These are phyloP conservation scores for Skeletonema menzelii DNA, from an alignment of 108 stramenopile species.

Conservation along the genomic window DNA sequence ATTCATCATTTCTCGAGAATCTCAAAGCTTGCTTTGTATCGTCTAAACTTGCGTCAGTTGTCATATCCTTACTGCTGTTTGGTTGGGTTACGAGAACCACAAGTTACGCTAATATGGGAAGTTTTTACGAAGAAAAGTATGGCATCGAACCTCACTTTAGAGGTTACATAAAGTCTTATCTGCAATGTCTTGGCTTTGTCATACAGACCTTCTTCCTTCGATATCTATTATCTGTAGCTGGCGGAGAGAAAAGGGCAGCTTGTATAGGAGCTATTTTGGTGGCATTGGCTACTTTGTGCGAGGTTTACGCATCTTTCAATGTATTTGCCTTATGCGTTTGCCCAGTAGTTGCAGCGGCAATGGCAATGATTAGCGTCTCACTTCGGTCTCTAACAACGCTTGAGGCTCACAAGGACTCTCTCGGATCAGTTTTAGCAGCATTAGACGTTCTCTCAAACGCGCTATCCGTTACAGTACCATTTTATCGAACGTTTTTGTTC, in stretches of 20 bases:
- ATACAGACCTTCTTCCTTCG: constrained; percentile 59
- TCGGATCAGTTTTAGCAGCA: constrained; percentile 79
- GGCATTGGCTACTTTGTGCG: constrained; percentile 52
- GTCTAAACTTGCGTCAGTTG: constrained; percentile 47
- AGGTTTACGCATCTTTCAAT: constrained; percentile 37
- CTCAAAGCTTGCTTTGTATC: constrained; percentile 64
- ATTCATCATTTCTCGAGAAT: constrained; percentile 48
- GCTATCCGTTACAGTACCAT: constrained; percentile 72
- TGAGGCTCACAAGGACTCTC: constrained; percentile 61
- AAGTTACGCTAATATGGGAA: constrained; percentile 65
- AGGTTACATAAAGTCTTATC: constrained; percentile 76
- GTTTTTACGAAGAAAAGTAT: constrained; percentile 83
- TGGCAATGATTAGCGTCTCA: constrained; percentile 51
- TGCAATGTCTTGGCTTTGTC: constrained; percentile 54
- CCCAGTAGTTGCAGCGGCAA: constrained; percentile 56
- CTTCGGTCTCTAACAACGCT: constrained; percentile 66
- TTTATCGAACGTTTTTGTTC: constrained; percentile 76
- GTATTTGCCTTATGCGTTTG: constrained; percentile 50
- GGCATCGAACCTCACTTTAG: constrained; percentile 65
- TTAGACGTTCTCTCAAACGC: constrained; percentile 78
- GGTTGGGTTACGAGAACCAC: constrained; percentile 64
- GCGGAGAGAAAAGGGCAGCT: constrained; percentile 56
- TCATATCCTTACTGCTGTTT: constrained; percentile 55
- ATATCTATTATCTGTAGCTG: constrained; percentile 41
- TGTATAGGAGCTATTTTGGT: constrained; percentile 47